Conservation (phyloP, 2,329 filamentous ascomycete species). For the Colletotrichum cordylinicola region DNA sequence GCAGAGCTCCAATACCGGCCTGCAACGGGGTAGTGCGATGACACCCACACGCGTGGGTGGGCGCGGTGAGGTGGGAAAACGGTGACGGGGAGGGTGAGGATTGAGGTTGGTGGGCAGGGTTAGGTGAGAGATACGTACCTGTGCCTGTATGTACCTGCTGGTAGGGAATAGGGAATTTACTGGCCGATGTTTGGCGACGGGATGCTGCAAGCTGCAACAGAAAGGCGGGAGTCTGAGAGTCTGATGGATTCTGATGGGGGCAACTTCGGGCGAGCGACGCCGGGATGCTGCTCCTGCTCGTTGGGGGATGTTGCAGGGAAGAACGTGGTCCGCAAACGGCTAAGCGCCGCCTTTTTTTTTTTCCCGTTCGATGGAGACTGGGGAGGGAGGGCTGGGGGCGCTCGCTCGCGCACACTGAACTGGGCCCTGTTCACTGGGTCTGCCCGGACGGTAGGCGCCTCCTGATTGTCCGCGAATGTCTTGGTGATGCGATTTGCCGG, state of each 20-base stretch:
- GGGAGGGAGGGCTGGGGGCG: background rate
- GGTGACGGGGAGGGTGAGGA: background rate
- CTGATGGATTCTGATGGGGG: conserved; percentile 11
- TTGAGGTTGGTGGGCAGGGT: background rate
- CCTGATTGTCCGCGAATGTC: conserved; percentile 4
- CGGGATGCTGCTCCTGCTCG: conserved; percentile 6
- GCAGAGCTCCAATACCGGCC: background rate
- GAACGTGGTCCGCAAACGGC: background rate
- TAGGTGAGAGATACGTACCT: conserved; percentile 4
- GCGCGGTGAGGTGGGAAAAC: background rate
- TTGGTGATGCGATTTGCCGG: conserved; percentile 14
- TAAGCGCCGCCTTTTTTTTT: background rate
- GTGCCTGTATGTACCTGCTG: background rate
- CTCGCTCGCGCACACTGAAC: background rate
- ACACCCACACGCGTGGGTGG: background rate
- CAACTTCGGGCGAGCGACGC: conserved; percentile 21
- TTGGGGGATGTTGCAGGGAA: conserved; percentile 6
- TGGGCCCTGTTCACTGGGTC: background rate
- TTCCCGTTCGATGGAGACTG: background rate
- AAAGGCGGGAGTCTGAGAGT: conserved; percentile 17
- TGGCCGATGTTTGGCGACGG: conserved; percentile 5
- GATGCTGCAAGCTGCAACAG: conserved; percentile 21
- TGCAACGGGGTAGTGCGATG: background rate
- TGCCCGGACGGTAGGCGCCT: conserved; percentile 3
- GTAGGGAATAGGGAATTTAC: background rate